phyloP scores from a whole-genome alignment of 2,329 filamentous ascomycete species.

The Fusarium kyushuense region DNA sequence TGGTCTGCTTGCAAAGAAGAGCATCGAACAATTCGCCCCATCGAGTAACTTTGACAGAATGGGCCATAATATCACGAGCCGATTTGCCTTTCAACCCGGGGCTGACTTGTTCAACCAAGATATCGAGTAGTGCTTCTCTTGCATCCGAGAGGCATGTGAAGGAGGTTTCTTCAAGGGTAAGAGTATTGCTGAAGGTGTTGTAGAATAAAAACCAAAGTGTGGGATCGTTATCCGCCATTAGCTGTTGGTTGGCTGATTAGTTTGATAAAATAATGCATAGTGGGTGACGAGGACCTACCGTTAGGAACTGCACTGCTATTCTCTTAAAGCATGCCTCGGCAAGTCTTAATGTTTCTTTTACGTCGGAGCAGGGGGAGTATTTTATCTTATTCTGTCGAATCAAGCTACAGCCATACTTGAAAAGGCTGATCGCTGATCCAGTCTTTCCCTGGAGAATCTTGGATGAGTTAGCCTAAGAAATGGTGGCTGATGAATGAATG shows the following conservation, averaged over 20 bases:
- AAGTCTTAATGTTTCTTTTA: not conserved
- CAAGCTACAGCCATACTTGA: constrained; percentile 33
- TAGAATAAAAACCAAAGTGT: not conserved
- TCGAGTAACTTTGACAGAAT: constrained; percentile 9
- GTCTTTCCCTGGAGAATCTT: constrained; percentile 35
- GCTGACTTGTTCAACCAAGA: constrained; percentile 22
- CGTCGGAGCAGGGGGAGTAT: not conserved
- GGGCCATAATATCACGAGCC: not conserved
- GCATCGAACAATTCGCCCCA: constrained; percentile 17
- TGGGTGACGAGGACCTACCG: not conserved
- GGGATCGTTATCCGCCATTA: constrained; percentile 17
- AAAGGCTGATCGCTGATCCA: constrained; percentile 20
- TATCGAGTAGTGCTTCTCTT: constrained; percentile 18
- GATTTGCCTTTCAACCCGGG: constrained; percentile 25
- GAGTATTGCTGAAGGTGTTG: not conserved
- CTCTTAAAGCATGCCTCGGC: constrained; percentile 18
- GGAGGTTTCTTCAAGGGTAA: not conserved
- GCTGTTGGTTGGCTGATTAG: not conserved
- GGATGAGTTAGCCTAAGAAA: not conserved
- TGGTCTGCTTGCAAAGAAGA: not conserved
- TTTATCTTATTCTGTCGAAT: constrained; percentile 3
- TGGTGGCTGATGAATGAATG: rapidly evolving
- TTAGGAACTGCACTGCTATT: constrained; percentile 18
- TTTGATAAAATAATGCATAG: not conserved
- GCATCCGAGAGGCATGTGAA: constrained; percentile 15